phyloP scores from a whole-genome alignment of 805 yeast species.

The Pichia deserticola region DNA sequence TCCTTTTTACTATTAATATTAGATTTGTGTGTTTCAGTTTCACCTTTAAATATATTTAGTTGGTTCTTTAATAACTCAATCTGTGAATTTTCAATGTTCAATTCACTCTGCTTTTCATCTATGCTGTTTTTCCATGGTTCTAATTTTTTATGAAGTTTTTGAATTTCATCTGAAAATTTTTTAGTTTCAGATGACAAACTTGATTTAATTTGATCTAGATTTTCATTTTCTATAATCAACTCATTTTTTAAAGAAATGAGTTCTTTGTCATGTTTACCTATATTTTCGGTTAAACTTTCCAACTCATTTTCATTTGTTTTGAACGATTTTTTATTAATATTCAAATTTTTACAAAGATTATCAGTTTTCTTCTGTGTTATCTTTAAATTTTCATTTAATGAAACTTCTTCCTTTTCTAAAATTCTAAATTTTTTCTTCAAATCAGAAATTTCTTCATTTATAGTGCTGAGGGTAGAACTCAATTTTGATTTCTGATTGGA shows the following conservation, averaged over 20 bases:
- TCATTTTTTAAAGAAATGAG: conserved; percentile 36
- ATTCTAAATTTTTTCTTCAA: conserved; percentile 33
- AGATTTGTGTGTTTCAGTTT: conserved; percentile 33
- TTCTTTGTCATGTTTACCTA: conserved; percentile 37
- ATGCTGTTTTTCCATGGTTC: conserved; percentile 80
- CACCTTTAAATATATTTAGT: conserved; percentile 34
- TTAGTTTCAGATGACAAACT: conserved; percentile 70
- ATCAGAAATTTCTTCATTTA: conserved; percentile 22
- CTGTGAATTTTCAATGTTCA: conserved; percentile 57
- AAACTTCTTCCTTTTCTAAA: conserved; percentile 52
- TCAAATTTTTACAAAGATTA: conserved; percentile 50
- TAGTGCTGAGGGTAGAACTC: conserved; percentile 17
- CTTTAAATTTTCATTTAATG: conserved; percentile 70
- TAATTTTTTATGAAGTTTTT: conserved; percentile 50
- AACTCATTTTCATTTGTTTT: conserved; percentile 41
- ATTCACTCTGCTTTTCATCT: conserved; percentile 53
- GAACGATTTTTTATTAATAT: conserved; percentile 38
- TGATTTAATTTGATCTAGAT: conserved; percentile 55
- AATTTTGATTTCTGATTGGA: conserved; percentile 26
- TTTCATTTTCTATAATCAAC: conserved; percentile 44
- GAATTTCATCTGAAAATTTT: conserved; percentile 58
- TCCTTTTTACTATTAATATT: conserved; percentile 31
- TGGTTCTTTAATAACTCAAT: conserved; percentile 51
- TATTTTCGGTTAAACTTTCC: conserved; percentile 37
- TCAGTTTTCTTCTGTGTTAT: conserved; percentile 51